Evolutionary conservation across 164 flowering plant species (phyloP).

Genomic region (Vitis labrusca): DNA sequence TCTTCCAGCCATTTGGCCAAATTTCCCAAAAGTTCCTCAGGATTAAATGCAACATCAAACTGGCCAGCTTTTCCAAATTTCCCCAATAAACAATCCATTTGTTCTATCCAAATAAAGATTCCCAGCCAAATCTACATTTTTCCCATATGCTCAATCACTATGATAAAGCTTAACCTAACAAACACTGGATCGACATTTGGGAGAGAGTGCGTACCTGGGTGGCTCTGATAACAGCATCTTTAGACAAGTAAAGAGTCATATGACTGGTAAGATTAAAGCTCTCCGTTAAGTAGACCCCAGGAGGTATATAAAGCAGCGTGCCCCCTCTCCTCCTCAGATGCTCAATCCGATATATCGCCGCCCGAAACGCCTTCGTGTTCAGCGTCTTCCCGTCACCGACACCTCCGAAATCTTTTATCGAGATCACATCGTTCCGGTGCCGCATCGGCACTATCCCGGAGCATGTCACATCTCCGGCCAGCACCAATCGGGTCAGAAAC

Average conservation of each 20-base stretch:
- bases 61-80: too few species aligned
- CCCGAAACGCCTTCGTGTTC: constrained; percentile 82
- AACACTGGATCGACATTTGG: too few species aligned
- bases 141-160: too few species aligned
- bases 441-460: constrained; percentile 74
- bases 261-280: constrained; percentile 84
- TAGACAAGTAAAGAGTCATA: constrained; percentile 88
- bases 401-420: constrained; percentile 85
- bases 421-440: constrained; percentile 58
- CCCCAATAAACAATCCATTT: too few species aligned
- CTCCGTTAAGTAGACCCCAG: constrained; percentile 83
- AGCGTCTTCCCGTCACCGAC: constrained; percentile 85
- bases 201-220: constrained; percentile 47
- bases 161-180: too few species aligned
- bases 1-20: too few species aligned
- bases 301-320: constrained; percentile 80
- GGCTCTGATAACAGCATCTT: constrained; percentile 83
- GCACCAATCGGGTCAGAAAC: not conserved
- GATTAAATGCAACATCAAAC: too few species aligned
- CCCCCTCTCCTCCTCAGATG: constrained; percentile 81
- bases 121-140: too few species aligned
- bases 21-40: too few species aligned
- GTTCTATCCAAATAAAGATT: too few species aligned
- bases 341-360: constrained; percentile 77
- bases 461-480: constrained; percentile 51